These are phyloP conservation scores for Metarhizium robertsii DNA, from an alignment of 2,329 filamentous ascomycete genomes.

Conservation along the genomic window DNA sequence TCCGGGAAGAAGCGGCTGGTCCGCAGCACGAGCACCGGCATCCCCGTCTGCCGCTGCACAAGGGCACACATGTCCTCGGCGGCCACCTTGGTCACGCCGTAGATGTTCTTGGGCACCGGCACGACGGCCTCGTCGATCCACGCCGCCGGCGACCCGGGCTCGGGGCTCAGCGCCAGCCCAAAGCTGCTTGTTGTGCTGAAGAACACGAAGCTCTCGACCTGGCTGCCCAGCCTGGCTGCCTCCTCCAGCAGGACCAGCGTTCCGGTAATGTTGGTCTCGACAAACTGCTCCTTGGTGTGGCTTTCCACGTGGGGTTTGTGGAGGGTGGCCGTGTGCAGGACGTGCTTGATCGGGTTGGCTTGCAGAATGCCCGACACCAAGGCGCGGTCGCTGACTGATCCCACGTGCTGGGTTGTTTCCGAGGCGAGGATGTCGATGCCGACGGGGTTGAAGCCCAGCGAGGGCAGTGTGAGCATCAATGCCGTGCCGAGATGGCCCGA, in stretches of 20 bases:
- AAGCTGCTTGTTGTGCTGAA: constrained; percentile 38
- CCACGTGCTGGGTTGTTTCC: constrained; percentile 24
- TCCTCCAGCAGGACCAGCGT: constrained; percentile 33
- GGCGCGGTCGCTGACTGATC: constrained; percentile 26
- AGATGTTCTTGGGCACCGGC: constrained; percentile 37
- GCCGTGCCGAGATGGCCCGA: constrained; percentile 36
- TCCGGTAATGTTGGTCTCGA: constrained; percentile 35
- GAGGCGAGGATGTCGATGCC: constrained; percentile 34
- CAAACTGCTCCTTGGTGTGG: constrained; percentile 32
- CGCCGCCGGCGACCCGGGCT: constrained; percentile 25
- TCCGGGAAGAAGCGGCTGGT: constrained; percentile 40
- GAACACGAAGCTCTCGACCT: constrained; percentile 32
- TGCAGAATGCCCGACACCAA: constrained; percentile 23
- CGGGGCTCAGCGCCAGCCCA: constrained; percentile 28
- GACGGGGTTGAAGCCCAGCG: constrained; percentile 28
- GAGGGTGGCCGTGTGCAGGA: constrained; percentile 36
- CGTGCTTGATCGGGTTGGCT: constrained; percentile 23
- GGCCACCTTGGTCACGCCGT: constrained; percentile 37
- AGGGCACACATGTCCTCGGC: constrained; percentile 38
- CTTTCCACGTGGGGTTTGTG: constrained; percentile 38
- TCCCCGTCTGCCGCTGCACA: constrained; percentile 24
- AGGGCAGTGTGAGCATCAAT: constrained; percentile 32
- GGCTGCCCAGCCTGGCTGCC: constrained; percentile 15
- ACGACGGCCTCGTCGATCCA: constrained; percentile 34
- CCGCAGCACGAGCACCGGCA: constrained; percentile 35